A percentile compares a stretch with the other conserved stretches of the same genome.
These are phyloP conservation scores for Pythium myriotylum DNA, from an alignment of 352 stramenopile species.

Conservation along the genomic window DNA sequence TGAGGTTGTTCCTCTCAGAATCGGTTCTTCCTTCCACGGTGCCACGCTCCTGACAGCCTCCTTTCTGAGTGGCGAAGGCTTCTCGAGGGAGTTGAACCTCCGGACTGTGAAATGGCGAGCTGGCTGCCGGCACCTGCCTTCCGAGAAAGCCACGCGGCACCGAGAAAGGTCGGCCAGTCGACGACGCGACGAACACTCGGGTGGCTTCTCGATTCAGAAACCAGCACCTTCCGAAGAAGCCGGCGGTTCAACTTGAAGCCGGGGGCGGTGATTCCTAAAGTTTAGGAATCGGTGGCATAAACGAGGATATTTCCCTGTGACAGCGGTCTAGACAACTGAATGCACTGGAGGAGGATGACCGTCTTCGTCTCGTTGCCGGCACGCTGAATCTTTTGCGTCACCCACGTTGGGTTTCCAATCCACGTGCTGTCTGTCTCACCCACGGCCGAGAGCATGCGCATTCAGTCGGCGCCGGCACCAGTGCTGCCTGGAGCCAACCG, in stretches of 20 bases:
- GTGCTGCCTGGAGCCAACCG: constrained; percentile 6
- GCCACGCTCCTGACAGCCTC: constrained; percentile 13
- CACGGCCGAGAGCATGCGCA: background rate
- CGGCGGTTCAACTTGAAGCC: constrained; percentile 15
- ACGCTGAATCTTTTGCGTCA: constrained; percentile 3
- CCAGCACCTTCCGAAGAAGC: background rate
- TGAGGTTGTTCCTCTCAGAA: constrained; percentile 13
- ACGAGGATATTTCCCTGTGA: constrained; percentile 19
- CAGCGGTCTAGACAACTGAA: background rate
- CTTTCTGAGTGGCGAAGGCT: background rate
- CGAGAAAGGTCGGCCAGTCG: no score
- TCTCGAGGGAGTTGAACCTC: background rate
- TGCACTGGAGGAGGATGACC: background rate
- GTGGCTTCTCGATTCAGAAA: background rate
- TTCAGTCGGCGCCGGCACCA: background rate
- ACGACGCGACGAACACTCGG: no score
- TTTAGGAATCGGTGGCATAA: background rate
- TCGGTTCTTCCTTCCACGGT: background rate
- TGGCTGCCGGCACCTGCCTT: no score
- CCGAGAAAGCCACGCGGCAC: no score
- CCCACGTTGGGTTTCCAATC: constrained; percentile 1
- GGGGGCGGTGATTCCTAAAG: background rate
- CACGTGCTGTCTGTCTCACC: background rate
- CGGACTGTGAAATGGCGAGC: no score
- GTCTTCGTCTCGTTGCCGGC: background rate